Evolutionary conservation across 1,139 yeast species (phyloP), one percentile per base, ranked within the genome.

Genomic region (Yamadazyma jaroonii): DNA sequence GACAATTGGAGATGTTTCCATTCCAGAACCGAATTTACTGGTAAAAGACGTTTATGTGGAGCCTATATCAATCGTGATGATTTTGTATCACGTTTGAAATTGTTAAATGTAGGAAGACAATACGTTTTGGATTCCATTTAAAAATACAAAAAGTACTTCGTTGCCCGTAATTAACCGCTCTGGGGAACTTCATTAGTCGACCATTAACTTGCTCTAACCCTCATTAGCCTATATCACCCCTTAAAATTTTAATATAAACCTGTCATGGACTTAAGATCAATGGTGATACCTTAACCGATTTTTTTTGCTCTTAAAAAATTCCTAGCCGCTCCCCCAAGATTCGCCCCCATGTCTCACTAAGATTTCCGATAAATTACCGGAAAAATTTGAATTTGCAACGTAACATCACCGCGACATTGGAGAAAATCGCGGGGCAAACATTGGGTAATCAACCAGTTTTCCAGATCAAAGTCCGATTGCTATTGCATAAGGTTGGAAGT

Each of bases 1-100:
- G 89, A 84, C 53, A 84, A 84, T 56, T 83, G 90, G 90, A 61
- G 92, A 48, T 81, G 82, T 32, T 67, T 84, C 59, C 92, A 84
- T 54, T 81, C 85, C 21, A 71, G 90, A 53, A 77, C 82, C 36
- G 83, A 74, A 40, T 82, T 83, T 47, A 77, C 83, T 2, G 90
- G 90, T 1, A 71, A 75, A 51, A 70, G 90, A 56, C 67, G 89
- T 51, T 72, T 84, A 76, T 84, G 90, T 53, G 92, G 92, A 8
- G 89, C 88, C 2, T 84, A 83, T 54, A 67, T 79, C 45, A 81
- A 80, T 54, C 66, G 85, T 39, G 90, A 83, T 52, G 90, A 83
- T 52, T 84, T 79, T 54, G 61, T 79, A 25, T 77, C 84, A 11
- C 64, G 80, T 34, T 63, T 79, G 44, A 68, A 72, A 46, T 53